Percentiles rank a stretch among this genome's conserved stretches.
Conservation (phyloP, 805 yeast genomes). For the Kuraishia ogatae region DNA sequence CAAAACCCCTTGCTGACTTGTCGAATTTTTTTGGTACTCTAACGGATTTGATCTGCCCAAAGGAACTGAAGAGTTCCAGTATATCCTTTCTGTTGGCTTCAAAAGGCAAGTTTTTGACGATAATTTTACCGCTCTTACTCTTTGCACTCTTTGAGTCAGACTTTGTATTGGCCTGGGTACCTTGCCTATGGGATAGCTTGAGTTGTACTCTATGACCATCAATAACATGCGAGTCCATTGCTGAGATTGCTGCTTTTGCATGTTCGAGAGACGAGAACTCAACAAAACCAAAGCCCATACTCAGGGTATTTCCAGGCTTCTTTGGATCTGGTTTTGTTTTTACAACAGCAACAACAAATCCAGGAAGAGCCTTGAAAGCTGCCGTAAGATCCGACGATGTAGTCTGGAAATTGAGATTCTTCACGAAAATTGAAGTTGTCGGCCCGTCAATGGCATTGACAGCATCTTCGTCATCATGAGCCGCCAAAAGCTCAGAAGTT, state of each 20-base stretch:
- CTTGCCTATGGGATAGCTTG: constrained; percentile 78
- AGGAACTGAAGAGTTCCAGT: constrained; percentile 86
- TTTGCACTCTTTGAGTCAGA: constrained; percentile 23
- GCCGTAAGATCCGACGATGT: constrained; percentile 45
- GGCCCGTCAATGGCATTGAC: constrained; percentile 50
- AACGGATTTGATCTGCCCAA: constrained; percentile 90
- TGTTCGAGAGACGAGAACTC: constrained; percentile 75
- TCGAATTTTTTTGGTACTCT: constrained; percentile 96
- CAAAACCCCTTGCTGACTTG: constrained; percentile 93
- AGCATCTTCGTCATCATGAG: constrained; percentile 20
- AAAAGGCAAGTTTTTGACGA: constrained; percentile 94
- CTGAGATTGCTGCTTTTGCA: constrained; percentile 67
- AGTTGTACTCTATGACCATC: constrained; percentile 89
- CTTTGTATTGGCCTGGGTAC: constrained; percentile 22
- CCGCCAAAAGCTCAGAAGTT: constrained; percentile 34
- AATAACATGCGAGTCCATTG: constrained; percentile 66
- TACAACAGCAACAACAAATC: constrained; percentile 75
- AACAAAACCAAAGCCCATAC: constrained; percentile 98
- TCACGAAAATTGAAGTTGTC: constrained; percentile 82
- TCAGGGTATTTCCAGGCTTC: constrained; percentile 51
- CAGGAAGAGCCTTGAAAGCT: constrained; percentile 62
- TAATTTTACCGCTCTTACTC: constrained; percentile 60
- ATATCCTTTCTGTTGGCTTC: constrained; percentile 91
- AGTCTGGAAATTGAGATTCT: constrained; percentile 85
- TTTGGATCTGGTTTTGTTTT: constrained; percentile 86